A percentile compares a stretch with the other conserved stretches of the same genome.
phyloP scores from a whole-genome alignment of 192 early-diverging fungal genomes.

The Polychytrium aggregatum region DNA sequence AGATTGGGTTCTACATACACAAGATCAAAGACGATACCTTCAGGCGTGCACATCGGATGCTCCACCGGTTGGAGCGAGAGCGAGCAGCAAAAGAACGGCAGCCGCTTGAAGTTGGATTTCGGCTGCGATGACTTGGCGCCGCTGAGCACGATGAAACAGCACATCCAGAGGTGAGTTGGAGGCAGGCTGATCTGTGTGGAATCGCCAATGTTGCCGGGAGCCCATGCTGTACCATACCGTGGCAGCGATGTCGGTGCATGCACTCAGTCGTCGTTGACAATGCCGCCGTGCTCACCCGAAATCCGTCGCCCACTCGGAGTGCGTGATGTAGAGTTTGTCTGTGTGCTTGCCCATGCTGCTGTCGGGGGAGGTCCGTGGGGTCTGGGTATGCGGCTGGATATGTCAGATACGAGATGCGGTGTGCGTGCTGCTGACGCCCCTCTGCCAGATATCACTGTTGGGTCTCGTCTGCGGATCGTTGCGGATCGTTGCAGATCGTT shows the following conservation, averaged over 20 bases:
- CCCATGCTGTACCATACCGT: slow-evolving; percentile 5
- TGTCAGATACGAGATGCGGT: too few relatives aligned
- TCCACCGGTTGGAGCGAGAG: slow-evolving; percentile 83
- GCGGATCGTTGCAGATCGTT: too few relatives aligned
- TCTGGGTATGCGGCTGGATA: too few relatives aligned
- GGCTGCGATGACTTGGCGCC: slow-evolving; percentile 37
- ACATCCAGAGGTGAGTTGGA: not conserved
- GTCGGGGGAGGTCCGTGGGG: not conserved
- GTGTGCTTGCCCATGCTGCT: slow-evolving; percentile 43
- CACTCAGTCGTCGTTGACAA: too few relatives aligned
- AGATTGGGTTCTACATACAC: too few relatives aligned
- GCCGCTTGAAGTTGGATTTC: slow-evolving; percentile 50
- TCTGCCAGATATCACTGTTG: too few relatives aligned
- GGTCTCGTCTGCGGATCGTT: too few relatives aligned
- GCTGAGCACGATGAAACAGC: slow-evolving; percentile 6
- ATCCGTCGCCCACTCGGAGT: slow-evolving; percentile 54
- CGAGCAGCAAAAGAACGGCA: slow-evolving; percentile 81
- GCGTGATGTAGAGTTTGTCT: slow-evolving; percentile 85
- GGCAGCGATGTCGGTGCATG: too few relatives aligned
- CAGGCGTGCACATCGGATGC: slow-evolving; percentile 71
- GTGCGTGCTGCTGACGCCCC: too few relatives aligned
- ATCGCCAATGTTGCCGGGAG: slow-evolving; percentile 6
- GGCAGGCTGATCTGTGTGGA: not conserved
- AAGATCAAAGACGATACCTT: slow-evolving; percentile 83
- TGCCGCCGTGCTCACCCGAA: slow-evolving; percentile 28